These are phyloP conservation scores for Russula griseocarnosa DNA, from an alignment of 768 basidiomycete species.

Conservation along the genomic window DNA sequence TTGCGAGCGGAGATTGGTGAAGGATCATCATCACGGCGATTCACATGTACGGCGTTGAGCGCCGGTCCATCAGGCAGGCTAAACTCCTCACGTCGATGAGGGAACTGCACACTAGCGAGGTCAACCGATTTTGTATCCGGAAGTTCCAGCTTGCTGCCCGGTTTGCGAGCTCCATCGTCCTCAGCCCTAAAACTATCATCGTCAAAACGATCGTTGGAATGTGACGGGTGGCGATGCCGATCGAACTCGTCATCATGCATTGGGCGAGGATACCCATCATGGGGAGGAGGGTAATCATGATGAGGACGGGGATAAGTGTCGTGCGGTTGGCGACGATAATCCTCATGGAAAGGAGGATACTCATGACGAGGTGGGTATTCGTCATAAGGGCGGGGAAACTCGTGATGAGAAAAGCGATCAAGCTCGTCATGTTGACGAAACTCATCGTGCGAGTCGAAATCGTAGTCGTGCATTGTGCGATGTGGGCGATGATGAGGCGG, in stretches of 20 bases:
- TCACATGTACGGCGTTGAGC: neutral
- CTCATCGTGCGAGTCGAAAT: neutral
- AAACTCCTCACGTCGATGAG: neutral
- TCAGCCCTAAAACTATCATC: neutral
- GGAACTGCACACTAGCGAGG: slow-evolving; percentile 13
- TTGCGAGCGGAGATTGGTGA: neutral
- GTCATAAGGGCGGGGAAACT: neutral
- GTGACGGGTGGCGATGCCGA: neutral
- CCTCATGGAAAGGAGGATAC: neutral
- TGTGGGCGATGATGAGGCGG: neutral
- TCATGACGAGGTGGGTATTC: neutral
- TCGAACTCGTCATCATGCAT: slow-evolving; percentile 3
- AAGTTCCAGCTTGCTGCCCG: neutral
- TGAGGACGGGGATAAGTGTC: neutral
- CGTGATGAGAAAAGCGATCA: neutral
- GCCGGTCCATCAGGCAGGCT: neutral
- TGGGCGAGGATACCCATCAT: neutral
- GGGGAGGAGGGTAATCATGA: neutral
- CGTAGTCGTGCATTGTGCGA: neutral
- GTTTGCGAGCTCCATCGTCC: neutral
- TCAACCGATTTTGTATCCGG: slow-evolving; percentile 2
- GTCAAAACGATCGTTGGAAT: neutral
- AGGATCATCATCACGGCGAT: neutral
- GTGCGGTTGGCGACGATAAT: neutral
- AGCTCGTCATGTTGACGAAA: neutral